Evolutionary conservation across 2,329 filamentous ascomycete genomes (phyloP), one percentile per base, ranked within the genome.

Genomic region (Diplodia scrobiculata): DNA sequence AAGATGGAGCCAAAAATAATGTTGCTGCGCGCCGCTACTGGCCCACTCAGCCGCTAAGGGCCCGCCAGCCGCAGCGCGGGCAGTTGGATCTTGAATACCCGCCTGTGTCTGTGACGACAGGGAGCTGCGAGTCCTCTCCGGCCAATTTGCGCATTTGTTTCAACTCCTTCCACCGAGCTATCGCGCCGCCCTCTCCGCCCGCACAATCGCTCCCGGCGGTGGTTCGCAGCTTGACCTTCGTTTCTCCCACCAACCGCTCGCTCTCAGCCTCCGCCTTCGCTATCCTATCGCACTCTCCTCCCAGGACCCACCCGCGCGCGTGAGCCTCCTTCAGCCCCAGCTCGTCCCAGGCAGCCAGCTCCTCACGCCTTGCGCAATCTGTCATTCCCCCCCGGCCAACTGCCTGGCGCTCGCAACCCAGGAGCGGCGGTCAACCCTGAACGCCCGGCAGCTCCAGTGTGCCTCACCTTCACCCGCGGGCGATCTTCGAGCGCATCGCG

Each of bases 141-240:
- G 41, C 58, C 58, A 62, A 62, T 62, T 62, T 62, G 58, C 58
- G 58, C 58, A 11, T 60, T 62, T 45, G 50, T 62, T 62, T 45
- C 50, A 62, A 45, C 41, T 50, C 32, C 58, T 45, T 62, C 58
- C 58, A 34, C 41, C 54, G 17, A 47, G 54, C 53, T 58, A 58
- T 55, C 52, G 52, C 52, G 52, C 51, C 29, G n/a, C n/a, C 52
- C 41, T 25, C 36, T 29, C 36, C 36, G 25, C 58, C 25, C 27
- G 25, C 58, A 50, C 45, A 50, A 47, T 62, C 45, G 27, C 45
- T 50, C 45, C 13, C 29, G 29, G 58, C 34, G 58, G 29, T 50
- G 58, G 41, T 38, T 38, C 38, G 55, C 55, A n/a, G 29, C 52
- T 32, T 10, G 29, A 63, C 63, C 38, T 51, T 65, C 63, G 63